Evolutionary conservation across 2,329 filamentous ascomycete genomes (phyloP), one percentile per base, ranked within the genome.

Genomic region (Xylaria sp.): DNA sequence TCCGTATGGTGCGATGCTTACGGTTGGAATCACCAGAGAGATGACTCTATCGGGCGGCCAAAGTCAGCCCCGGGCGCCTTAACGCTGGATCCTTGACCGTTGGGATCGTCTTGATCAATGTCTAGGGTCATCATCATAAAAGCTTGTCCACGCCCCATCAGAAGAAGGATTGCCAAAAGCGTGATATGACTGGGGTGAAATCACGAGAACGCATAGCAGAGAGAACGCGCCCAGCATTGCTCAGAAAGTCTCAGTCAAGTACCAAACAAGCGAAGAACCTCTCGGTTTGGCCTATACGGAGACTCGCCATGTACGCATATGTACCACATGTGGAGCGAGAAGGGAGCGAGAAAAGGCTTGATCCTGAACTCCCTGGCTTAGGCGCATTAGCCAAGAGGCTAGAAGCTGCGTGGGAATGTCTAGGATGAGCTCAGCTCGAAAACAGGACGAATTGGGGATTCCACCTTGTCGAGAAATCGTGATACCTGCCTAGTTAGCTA

Each of bases 1-100:
- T 69, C 67, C 55, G 50, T 61, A 67, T 68, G 61, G 56, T 63
- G 43, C 23, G 61, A 65, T 68, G 68, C 68, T 70, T 65, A 70
- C 68, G 65, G 65, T 52, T 63, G 41, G 36, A 32, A 60, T 56
- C 32, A 23, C 50, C 9, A 53, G 46, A 30, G 52, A 58, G 23
- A 67, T 63, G 57, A 56, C 59, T 56, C 23, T 48, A 57, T 50
- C 39, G 43, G 43, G 32, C 59, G 15, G 41, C 34, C 20, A 41
- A 43, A 69, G 63, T 63, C 58, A 69, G 67, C 63, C 56, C 55
- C 59, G 48, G 57, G 56, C 56, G 32, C 56, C 43, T 69, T 34
- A 15, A 64, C 48, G 45, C 30, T 52, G 20, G 28, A 69, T 65
- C 64, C 64, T 59, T 65, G 58, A 60, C 32, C 59, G 46, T 63